phyloP scores from a whole-genome alignment of 139 green algal genomes.

The Chloropicon primus region DNA sequence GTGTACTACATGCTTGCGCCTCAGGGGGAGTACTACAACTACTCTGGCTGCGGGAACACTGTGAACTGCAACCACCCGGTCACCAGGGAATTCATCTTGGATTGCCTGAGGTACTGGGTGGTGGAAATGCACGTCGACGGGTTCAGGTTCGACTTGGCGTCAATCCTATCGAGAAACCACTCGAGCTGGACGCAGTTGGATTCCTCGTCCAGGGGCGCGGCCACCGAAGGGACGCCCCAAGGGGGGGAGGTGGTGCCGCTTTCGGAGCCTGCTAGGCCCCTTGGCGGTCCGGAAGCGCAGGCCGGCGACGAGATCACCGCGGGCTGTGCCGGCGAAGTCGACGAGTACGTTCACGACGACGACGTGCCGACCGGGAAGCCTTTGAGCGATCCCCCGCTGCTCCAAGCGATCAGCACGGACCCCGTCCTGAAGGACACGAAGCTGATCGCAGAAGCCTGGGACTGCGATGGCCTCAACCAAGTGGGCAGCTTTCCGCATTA shows the following conservation, averaged over 20 bases:
- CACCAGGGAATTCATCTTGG: conserved; percentile 60
- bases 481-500: conserved; percentile 83
- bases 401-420: conserved; percentile 64
- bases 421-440: conserved; percentile 51
- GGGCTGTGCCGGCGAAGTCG: background rate
- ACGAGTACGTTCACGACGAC: background rate
- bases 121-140: conserved; percentile 86
- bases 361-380: conserved; percentile 33
- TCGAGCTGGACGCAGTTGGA: background rate
- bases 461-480: conserved; percentile 72
- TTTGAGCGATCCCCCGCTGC: conserved; percentile 66
- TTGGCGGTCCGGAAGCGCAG: too few relatives aligned
- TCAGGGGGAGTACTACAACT: conserved; percentile 91
- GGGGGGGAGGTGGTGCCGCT: too few relatives aligned
- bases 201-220: background rate
- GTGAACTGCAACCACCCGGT: conserved; percentile 72
- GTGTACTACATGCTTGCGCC: conserved; percentile 96
- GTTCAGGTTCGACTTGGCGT: conserved; percentile 92
- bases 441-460: conserved; percentile 85
- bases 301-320: too few relatives aligned
- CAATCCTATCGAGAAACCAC: conserved; percentile 64
- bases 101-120: conserved; percentile 61
- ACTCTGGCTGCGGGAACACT: conserved; percentile 85
- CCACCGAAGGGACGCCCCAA: too few relatives aligned
- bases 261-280: too few relatives aligned